phyloP scores from a whole-genome alignment of 2,329 filamentous ascomycete species.

The Penicillium sp. region DNA sequence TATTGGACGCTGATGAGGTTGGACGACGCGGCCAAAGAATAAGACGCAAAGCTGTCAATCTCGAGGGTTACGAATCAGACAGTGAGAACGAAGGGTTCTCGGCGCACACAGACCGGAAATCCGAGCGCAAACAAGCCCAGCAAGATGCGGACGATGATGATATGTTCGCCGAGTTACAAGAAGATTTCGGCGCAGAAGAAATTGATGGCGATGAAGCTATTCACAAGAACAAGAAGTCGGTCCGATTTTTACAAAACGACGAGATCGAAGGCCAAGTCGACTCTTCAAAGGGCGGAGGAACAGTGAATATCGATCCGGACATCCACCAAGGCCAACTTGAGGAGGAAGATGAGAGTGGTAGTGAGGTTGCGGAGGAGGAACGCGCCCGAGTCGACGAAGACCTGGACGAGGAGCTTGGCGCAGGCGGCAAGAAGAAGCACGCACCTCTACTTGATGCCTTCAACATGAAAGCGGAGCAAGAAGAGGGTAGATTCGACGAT shows the following conservation, averaged over 20 bases:
- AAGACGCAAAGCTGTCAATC: constrained; percentile 90
- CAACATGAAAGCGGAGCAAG: constrained; percentile 85
- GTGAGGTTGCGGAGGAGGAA: constrained; percentile 62
- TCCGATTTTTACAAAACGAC: constrained; percentile 57
- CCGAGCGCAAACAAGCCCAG: constrained; percentile 35
- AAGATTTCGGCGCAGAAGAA: constrained; percentile 55
- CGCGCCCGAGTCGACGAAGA: constrained; percentile 69
- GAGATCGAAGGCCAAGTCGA: constrained; percentile 78
- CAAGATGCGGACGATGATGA: constrained; percentile 54
- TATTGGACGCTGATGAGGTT: constrained; percentile 90
- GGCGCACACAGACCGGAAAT: constrained; percentile 62
- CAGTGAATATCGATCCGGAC: constrained; percentile 56
- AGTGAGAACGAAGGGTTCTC: constrained; percentile 87
- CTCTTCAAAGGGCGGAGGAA: constrained; percentile 68
- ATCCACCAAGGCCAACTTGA: constrained; percentile 53
- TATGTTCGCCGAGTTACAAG: constrained; percentile 75
- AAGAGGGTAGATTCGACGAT: constrained; percentile 90
- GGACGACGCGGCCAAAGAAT: constrained; percentile 67
- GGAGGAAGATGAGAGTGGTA: constrained; percentile 57
- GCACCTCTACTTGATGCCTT: constrained; percentile 94
- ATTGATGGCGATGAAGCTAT: constrained; percentile 49
- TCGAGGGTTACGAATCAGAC: constrained; percentile 95
- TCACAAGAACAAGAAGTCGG: constrained; percentile 60
- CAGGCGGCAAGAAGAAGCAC: constrained; percentile 85
- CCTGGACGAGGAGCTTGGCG: constrained; percentile 83